These are phyloP conservation scores for Botryotinia globosa DNA, from an alignment of 2,329 filamentous ascomycete genomes.

Conservation along the genomic window DNA sequence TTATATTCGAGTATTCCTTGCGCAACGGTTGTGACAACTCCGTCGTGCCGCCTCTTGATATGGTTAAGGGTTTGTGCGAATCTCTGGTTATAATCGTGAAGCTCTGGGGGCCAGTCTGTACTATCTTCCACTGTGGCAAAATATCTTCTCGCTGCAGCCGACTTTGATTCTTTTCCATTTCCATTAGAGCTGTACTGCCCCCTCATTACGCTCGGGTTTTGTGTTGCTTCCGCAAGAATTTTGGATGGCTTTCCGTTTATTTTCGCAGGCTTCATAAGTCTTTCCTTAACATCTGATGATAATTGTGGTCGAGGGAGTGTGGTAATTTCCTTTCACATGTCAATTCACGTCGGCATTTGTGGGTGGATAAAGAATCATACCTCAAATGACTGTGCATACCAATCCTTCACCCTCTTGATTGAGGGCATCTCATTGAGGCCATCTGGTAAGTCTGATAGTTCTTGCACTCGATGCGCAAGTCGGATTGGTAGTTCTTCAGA, in stretches of 20 bases:
- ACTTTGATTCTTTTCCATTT: conserved; percentile 48
- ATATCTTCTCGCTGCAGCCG: conserved; percentile 66
- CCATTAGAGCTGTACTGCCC: conserved; percentile 70
- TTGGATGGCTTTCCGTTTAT: conserved; percentile 55
- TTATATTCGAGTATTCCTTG: conserved; percentile 99
- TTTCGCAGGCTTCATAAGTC: conserved; percentile 67
- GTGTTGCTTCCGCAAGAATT: conserved; percentile 76
- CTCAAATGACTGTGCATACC: conserved; percentile 99
- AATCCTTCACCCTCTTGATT: conserved; percentile 90
- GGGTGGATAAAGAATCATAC: conserved; percentile 49
- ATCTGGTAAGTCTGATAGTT: conserved; percentile 88
- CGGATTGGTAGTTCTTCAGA: conserved; percentile 97
- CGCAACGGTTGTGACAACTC: conserved; percentile 96
- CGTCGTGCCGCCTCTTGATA: conserved; percentile 94
- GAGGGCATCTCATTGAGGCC: conserved; percentile 98
- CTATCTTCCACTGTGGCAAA: conserved; percentile 89
- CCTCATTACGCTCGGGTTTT: conserved; percentile 83
- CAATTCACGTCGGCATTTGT: conserved; percentile 21
- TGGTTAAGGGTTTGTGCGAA: conserved; percentile 86
- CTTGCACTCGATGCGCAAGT: conserved; percentile 91
- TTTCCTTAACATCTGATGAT: conserved; percentile 70
- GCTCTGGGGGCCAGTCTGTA: conserved; percentile 87
- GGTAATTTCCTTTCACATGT: conserved; percentile 75
- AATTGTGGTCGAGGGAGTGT: conserved; percentile 75
- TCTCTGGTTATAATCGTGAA: conserved; percentile 88